These are phyloP conservation scores for Parachaetomium inaequale DNA, from an alignment of 495 filamentous ascomycete genomes.

Conservation along the genomic window DNA sequence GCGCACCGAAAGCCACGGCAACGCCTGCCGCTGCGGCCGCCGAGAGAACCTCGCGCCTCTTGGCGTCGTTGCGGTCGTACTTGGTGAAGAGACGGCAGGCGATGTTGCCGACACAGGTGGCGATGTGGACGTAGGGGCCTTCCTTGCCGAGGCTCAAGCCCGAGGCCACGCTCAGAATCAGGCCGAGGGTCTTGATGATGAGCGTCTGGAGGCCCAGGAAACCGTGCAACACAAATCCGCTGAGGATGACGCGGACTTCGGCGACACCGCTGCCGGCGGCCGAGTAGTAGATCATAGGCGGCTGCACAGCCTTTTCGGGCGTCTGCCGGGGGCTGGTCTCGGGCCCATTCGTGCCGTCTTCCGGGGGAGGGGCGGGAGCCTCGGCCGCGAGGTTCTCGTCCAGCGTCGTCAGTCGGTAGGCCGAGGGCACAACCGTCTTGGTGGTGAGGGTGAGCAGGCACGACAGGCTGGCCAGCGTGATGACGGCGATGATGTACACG, in stretches of 20 bases:
- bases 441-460: conserved; percentile 81
- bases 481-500: conserved; percentile 66
- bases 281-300: conserved; percentile 90
- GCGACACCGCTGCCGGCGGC: conserved; percentile 95
- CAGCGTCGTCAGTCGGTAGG: conserved; percentile 77
- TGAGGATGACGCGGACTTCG: conserved; percentile 95
- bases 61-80: conserved; percentile 89
- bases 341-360: conserved; percentile 34
- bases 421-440: conserved; percentile 86
- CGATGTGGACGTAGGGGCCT: conserved; percentile 96
- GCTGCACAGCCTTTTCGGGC: conserved; percentile 29
- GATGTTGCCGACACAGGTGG: conserved; percentile 93
- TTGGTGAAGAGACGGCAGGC: conserved; percentile 88
- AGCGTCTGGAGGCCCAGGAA: conserved; percentile 90
- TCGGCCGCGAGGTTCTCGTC: conserved; percentile 68
- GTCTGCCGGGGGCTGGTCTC: conserved; percentile 41
- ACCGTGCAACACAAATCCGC: conserved; percentile 94
- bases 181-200: conserved; percentile 74
- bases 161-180: conserved; percentile 87
- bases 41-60: conserved; percentile 83
- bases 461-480: conserved; percentile 67
- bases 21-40: conserved; percentile 91
- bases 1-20: conserved; percentile 91
- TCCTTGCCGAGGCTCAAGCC: conserved; percentile 94
- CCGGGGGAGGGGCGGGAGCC: conserved; percentile 36